Percentiles rank a stretch among this genome's conserved stretches.
Evolutionary conservation across 495 filamentous ascomycete species (phyloP).

Genomic region (Aspergillus wentii): DNA sequence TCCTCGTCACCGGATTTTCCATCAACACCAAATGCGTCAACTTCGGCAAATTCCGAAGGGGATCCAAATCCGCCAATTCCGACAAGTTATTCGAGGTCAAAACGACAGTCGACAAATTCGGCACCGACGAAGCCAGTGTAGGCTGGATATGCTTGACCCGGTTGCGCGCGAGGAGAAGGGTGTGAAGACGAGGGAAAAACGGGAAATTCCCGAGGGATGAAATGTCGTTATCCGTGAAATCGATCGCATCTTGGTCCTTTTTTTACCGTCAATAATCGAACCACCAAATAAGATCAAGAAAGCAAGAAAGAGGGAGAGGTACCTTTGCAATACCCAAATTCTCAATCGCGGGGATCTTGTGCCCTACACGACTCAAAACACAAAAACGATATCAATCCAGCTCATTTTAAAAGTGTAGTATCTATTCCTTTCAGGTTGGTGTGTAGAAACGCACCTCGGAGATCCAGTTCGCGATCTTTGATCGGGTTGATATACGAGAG

Average conservation of each 20-base stretch:
- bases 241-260: conserved; percentile 85
- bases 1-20: conserved; percentile 85
- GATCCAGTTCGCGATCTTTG: conserved; percentile 96
- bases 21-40: conserved; percentile 77
- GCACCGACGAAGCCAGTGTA: conserved; percentile 63
- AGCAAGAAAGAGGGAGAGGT: conserved; percentile 9
- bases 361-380: conserved; percentile 64
- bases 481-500: conserved; percentile 96
- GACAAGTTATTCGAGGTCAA: conserved; percentile 70
- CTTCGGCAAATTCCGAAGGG: conserved; percentile 59
- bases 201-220: conserved; percentile 86
- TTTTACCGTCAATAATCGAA: conserved; percentile 7
- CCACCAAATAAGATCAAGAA: neutral
- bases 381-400: conserved; percentile 77
- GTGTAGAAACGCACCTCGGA: conserved; percentile 86
- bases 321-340: conserved; percentile 95
- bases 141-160: conserved; percentile 76
- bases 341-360: conserved; percentile 96
- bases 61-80: conserved; percentile 84
- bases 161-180: conserved; percentile 86
- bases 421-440: conserved; percentile 83
- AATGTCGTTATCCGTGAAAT: conserved; percentile 98
- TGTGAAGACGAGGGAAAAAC: conserved; percentile 79
- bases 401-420: conserved; percentile 80
- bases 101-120: conserved; percentile 71